These are phyloP conservation scores for Neoascochyta sp. DNA, from an alignment of 2,329 filamentous ascomycete genomes.

Conservation along the genomic window DNA sequence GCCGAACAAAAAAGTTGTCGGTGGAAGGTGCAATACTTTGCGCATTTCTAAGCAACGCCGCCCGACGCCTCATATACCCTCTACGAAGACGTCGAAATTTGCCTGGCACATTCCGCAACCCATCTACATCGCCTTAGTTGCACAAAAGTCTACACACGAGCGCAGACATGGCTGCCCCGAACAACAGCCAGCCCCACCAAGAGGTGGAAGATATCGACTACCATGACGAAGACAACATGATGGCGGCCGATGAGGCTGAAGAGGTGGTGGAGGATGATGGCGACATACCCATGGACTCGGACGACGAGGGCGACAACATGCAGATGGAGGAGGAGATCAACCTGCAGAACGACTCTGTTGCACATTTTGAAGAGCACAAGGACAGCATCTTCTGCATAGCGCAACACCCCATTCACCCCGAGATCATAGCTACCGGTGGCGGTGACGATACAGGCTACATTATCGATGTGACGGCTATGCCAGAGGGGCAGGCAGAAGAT, in stretches of 20 bases:
- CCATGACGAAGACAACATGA: slow-evolving; percentile 66
- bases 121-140: too few species aligned
- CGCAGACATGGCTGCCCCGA: slow-evolving; percentile 23
- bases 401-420: slow-evolving; percentile 75
- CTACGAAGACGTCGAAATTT: background rate
- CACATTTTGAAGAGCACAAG: slow-evolving; percentile 85
- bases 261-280: slow-evolving; percentile 68
- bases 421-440: slow-evolving; percentile 83
- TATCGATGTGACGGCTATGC: slow-evolving; percentile 66
- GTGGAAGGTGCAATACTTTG: slow-evolving; percentile 16
- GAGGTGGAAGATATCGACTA: slow-evolving; percentile 41
- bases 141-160: background rate
- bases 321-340: slow-evolving; percentile 63
- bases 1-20: slow-evolving; percentile 32
- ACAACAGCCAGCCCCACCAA: slow-evolving; percentile 26
- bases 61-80: slow-evolving; percentile 11
- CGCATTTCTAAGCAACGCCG: slow-evolving; percentile 36
- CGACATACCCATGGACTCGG: slow-evolving; percentile 76
- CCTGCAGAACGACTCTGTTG: slow-evolving; percentile 86
- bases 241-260: slow-evolving; percentile 71
- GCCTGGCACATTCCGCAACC: background rate
- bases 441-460: slow-evolving; percentile 84
- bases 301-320: slow-evolving; percentile 56
- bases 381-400: slow-evolving; percentile 95
- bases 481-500: slow-evolving; percentile 61